Percentiles rank a stretch among this genome's conserved stretches.
Conservation (phyloP, 2,329 filamentous ascomycete species). For the Paecilomyces sp. region DNA sequence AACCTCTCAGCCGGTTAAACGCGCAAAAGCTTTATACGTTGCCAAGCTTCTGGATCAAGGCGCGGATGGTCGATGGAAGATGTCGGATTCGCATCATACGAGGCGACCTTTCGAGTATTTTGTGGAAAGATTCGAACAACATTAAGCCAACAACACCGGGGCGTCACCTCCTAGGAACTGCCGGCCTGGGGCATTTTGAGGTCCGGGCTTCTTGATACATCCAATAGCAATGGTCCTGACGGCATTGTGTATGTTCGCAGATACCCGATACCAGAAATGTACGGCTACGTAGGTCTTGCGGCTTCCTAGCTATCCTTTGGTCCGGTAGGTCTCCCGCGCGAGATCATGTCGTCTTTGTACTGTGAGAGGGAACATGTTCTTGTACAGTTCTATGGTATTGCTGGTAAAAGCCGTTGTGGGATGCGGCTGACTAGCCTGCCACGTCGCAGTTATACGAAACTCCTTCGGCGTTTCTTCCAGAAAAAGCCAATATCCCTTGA, state of each 20-base stretch:
- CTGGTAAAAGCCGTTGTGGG: too few relatives aligned
- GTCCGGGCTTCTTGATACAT: neutral
- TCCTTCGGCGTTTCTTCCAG: neutral
- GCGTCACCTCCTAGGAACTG: neutral
- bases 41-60: neutral
- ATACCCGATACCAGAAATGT: too few relatives aligned
- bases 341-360: too few relatives aligned
- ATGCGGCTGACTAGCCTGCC: neutral
- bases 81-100: neutral
- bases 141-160: neutral
- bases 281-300: too few relatives aligned
- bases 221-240: neutral
- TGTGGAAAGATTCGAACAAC: too few relatives aligned
- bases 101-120: neutral
- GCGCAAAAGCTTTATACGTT: neutral
- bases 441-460: neutral
- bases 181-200: neutral
- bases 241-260: too few relatives aligned
- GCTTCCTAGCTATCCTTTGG: neutral
- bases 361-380: too few relatives aligned
- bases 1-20: too few relatives aligned
- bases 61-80: neutral
- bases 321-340: too few relatives aligned
- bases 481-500: neutral
- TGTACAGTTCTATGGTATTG: too few relatives aligned